Conservation (phyloP, 441 rosid genomes). For the Isatis lusitanica region DNA sequence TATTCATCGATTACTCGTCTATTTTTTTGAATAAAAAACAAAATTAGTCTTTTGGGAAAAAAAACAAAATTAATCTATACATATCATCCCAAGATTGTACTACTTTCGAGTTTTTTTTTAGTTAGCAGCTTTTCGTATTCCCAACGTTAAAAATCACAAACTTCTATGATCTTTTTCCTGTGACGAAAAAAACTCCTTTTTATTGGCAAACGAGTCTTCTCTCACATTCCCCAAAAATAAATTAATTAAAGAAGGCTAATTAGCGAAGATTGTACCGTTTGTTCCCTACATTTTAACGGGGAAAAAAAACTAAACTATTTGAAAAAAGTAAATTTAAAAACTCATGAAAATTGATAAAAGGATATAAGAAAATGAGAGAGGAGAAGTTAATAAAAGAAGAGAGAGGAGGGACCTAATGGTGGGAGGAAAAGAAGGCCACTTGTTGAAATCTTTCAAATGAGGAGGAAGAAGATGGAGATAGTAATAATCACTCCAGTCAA, state of each 20-base stretch:
- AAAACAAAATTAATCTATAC: background rate
- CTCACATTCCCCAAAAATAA: constrained; percentile 12
- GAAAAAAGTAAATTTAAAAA: background rate
- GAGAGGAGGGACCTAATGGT: constrained; percentile 55
- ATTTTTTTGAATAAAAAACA: background rate
- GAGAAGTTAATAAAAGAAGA: background rate
- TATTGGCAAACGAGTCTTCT: background rate
- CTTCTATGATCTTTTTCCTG: background rate
- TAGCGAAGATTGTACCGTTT: background rate
- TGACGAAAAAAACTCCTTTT: background rate
- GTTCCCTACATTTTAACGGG: background rate
- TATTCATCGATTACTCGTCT: constrained; percentile 82
- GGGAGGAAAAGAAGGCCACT: constrained; percentile 70
- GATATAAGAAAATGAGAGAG: background rate
- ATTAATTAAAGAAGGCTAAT: background rate
- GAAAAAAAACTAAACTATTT: background rate
- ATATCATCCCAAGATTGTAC: background rate
- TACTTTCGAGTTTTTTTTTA: background rate
- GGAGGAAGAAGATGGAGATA: constrained; percentile 72
- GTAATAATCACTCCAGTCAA: constrained; percentile 90
- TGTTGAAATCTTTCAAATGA: constrained; percentile 53
- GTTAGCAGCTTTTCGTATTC: background rate
- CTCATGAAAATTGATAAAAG: background rate
- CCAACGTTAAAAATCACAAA: background rate
- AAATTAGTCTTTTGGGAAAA: background rate